Base-by-base conservation (phyloP, 1,284 basidiomycete species). In the Ustilago sp. region DNA sequence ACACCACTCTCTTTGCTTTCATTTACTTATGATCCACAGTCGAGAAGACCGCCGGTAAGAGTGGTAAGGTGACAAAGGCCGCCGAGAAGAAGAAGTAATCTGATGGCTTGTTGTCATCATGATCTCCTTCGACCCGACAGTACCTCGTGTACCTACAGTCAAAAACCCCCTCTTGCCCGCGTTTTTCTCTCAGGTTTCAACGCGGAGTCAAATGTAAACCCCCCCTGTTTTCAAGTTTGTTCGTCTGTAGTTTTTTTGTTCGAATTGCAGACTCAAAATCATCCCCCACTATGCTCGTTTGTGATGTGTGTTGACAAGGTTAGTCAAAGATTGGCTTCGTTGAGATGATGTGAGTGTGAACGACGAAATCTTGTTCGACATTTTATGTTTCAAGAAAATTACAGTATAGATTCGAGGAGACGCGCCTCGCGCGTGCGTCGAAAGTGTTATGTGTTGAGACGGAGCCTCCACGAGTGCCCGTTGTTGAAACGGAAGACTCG, bases 1-100 rank as follows among this genome's bases (percentile, higher is more conserved):
- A 41, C 13, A 41, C 4, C 13, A 15, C 11, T 41, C 3, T 17
- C 39, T 41, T 12, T 41, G 39, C 15, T 12, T 17, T 41, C 13
- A 13, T 15, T 43, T 17, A 43, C 15, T 17, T 15, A 1, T 3
- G 23, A 7, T 43, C 11, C 1, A 43, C 39, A 43, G 39, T 43
- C 39, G 39, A 43, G 39, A 75, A 70, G 69, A 61, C 73, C 17
- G 51, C 72, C 9, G 74, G 51, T 53, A 79, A 83, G 76, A 64
- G 74, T n/a, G 83, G 86, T 41, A 87, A 94, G 93, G 93, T 84
- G 62, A 95, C 94, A 85, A 95, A 95, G 91, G 92, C 94, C 78
- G 95, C 94, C 75, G 94, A 94, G 91, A 97, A 96, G 79, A 78
- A 77, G 64, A 86, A 86, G 82, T 85, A 84, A 62, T 45, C n/a